These are phyloP conservation scores for Nannochloropsis gaditana DNA, from an alignment of 108 stramenopile genomes.

Conservation along the genomic window DNA sequence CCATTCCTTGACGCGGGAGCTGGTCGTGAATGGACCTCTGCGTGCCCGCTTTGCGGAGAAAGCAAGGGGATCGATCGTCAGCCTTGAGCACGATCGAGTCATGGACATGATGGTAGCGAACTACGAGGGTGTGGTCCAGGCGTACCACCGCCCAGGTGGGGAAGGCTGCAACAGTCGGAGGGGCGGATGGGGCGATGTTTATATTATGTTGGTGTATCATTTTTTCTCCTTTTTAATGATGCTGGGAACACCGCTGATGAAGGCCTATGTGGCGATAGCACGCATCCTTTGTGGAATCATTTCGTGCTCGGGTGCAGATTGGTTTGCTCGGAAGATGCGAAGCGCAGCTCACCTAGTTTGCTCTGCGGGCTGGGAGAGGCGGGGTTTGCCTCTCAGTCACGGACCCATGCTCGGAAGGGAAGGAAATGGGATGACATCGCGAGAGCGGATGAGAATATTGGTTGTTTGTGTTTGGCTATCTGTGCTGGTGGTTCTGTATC, in stretches of 20 bases:
- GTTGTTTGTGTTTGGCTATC: neutral
- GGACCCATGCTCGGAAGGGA: neutral
- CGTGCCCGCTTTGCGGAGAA: neutral
- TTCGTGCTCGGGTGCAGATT: no score
- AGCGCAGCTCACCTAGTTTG: no score
- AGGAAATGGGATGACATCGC: neutral
- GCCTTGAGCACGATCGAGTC: neutral
- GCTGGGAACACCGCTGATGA: slow-evolving; percentile 15
- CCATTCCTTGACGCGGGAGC: neutral
- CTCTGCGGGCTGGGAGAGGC: no score
- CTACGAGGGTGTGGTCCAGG: neutral
- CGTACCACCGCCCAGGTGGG: neutral
- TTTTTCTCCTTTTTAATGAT: neutral
- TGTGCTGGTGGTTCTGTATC: neutral
- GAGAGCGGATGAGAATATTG: neutral
- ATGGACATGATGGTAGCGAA: slow-evolving; percentile 18
- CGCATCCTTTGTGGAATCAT: neutral
- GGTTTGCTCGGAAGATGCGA: no score
- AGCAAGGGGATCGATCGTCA: neutral
- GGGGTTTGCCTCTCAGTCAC: no score
- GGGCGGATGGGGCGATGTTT: neutral
- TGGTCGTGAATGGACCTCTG: neutral
- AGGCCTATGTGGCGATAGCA: neutral
- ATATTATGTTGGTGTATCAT: neutral
- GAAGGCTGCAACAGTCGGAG: neutral